Percentiles rank a stretch among this genome's conserved stretches.
Evolutionary conservation across 176 grass and related monocot genomes (phyloP).

Genomic region (Triticum turgidum): DNA sequence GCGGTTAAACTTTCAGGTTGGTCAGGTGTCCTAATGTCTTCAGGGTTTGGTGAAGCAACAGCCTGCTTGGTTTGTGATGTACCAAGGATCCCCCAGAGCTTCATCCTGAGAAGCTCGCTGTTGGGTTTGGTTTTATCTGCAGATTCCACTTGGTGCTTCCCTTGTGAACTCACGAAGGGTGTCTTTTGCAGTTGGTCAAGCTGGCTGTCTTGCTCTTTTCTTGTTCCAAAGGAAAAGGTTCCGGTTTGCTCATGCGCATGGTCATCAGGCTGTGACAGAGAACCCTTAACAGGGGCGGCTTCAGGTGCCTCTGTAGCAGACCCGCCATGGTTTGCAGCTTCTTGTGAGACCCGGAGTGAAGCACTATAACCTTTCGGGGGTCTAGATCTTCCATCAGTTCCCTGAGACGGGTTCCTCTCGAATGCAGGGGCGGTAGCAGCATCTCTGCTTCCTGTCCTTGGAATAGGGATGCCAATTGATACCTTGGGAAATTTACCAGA

Average conservation of each 20-base stretch:
- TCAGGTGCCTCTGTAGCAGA: slow-evolving; percentile 43
- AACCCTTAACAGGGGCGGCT: slow-evolving; percentile 38
- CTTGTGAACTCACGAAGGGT: slow-evolving; percentile 47
- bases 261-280: slow-evolving; percentile 44
- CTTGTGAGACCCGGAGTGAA: slow-evolving; percentile 34
- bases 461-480: slow-evolving; percentile 66
- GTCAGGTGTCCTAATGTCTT: slow-evolving; percentile 27
- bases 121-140: slow-evolving; percentile 46
- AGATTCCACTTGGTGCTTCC: slow-evolving; percentile 16
- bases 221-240: slow-evolving; percentile 51
- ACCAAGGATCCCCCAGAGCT: slow-evolving; percentile 88
- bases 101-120: slow-evolving; percentile 61
- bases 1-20: slow-evolving; percentile 40
- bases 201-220: slow-evolving; percentile 40
- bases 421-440: slow-evolving; percentile 21
- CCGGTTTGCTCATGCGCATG: slow-evolving; percentile 32
- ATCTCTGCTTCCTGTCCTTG: slow-evolving; percentile 39
- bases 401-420: slow-evolving; percentile 45
- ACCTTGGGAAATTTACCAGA: slow-evolving; percentile 79
- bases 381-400: slow-evolving; percentile 41
- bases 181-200: slow-evolving; percentile 29
- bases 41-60: slow-evolving; percentile 37
- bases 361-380: slow-evolving; percentile 31
- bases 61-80: slow-evolving; percentile 73
- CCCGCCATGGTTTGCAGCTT: slow-evolving; percentile 38